Evolutionary conservation across 306 rosid genomes (phyloP).

Genomic region (Pyrus bretschneideri): DNA sequence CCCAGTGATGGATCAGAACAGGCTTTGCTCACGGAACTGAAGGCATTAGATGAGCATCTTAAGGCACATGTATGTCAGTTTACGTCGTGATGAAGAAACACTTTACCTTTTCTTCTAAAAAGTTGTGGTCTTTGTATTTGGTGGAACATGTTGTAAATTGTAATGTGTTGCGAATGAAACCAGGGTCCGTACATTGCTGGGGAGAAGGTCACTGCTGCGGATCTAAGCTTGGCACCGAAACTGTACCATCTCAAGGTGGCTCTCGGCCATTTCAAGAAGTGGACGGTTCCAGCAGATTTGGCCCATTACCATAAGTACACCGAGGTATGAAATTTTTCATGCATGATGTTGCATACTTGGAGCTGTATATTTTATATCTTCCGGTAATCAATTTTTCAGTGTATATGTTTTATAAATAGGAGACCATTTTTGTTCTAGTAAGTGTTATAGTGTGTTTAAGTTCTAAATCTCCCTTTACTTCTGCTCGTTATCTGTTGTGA

Average conservation of each 20-base stretch:
- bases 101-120: not conserved
- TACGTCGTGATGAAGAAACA: not conserved
- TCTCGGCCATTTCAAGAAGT: slow-evolving; percentile 80
- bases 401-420: not conserved
- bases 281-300: slow-evolving; percentile 63
- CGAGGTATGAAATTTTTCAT: slow-evolving; percentile 41
- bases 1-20: slow-evolving; percentile 77
- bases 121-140: not conserved
- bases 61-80: slow-evolving; percentile 55
- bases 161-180: slow-evolving; percentile 12
- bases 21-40: slow-evolving; percentile 62
- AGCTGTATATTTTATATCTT: not conserved
- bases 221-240: slow-evolving; percentile 89
- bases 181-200: slow-evolving; percentile 94
- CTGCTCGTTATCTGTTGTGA: not conserved
- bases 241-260: slow-evolving; percentile 66
- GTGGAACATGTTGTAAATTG: slow-evolving; percentile 13
- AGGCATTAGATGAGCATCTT: slow-evolving; percentile 76
- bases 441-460: not conserved
- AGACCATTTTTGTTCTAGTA: not conserved
- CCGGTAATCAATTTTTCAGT: not conserved
- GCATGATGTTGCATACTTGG: slow-evolving; percentile 3
- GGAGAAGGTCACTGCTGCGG: slow-evolving; percentile 72
- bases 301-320: slow-evolving; percentile 45
- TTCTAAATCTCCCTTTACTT: not conserved